Percentiles rank a stretch among this genome's conserved stretches.
phyloP scores from a whole-genome alignment of 192 early-diverging fungal genomes.

The Funneliformis mosseae region DNA sequence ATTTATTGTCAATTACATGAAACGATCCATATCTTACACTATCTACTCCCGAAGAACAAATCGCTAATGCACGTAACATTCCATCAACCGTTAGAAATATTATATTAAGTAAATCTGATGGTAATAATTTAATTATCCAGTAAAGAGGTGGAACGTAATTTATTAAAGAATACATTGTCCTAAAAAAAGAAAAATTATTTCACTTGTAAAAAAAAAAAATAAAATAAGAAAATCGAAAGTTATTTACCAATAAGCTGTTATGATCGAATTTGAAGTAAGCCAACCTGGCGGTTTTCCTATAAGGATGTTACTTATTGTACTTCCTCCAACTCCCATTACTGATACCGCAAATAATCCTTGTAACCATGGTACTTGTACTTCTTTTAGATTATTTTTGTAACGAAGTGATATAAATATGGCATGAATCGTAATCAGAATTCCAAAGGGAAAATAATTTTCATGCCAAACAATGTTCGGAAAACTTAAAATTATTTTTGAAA shows the following conservation, averaged over 20 bases:
- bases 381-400: constrained; percentile 22
- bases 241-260: constrained; percentile 19
- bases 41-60: constrained; percentile 13
- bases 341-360: constrained; percentile 24
- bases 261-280: constrained; percentile 21
- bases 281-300: constrained; percentile 14
- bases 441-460: constrained; percentile 3
- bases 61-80: background rate
- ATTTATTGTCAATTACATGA: background rate
- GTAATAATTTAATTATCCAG: background rate
- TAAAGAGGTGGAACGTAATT: constrained; percentile 6
- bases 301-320: background rate
- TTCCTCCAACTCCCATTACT: constrained; percentile 14
- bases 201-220: too few species aligned
- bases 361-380: constrained; percentile 2
- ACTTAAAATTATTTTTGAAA: background rate
- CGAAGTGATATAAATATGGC: background rate
- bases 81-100: constrained; percentile 7
- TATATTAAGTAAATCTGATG: background rate
- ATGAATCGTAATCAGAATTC: constrained; percentile 6
- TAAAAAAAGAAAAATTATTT: background rate
- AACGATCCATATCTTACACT: background rate
- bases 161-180: background rate
- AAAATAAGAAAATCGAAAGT: background rate
- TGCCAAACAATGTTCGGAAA: constrained; percentile 10